A percentile compares a stretch with the other conserved stretches of the same genome.
Evolutionary conservation across 768 basidiomycete species (phyloP).

Genomic region (Tulasnella sp.): DNA sequence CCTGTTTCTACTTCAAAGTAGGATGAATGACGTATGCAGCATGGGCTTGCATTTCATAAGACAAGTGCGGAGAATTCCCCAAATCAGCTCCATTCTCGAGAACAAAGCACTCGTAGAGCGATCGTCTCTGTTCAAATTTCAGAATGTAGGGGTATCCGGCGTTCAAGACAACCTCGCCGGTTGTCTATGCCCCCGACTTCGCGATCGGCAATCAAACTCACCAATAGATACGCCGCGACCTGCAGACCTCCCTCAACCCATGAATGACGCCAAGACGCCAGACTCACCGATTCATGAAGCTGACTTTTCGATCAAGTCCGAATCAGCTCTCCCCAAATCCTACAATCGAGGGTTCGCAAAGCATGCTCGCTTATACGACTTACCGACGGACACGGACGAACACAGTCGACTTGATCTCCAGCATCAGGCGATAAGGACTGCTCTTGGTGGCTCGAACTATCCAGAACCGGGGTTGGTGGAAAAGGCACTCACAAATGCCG

Average conservation of each 20-base stretch:
- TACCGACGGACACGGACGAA: background rate
- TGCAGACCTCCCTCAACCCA: background rate
- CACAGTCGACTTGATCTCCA: background rate
- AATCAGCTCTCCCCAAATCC: background rate
- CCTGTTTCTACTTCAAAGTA: background rate
- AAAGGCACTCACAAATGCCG: background rate
- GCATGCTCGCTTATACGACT: background rate
- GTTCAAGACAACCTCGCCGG: too few species aligned
- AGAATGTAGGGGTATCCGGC: too few species aligned
- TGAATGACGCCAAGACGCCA: background rate
- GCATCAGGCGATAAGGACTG: background rate
- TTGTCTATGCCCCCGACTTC: too few species aligned
- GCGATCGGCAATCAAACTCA: too few species aligned
- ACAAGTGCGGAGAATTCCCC: slow-evolving; percentile 22
- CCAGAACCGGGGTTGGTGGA: background rate
- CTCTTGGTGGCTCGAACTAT: background rate
- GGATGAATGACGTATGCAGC: background rate
- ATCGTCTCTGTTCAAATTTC: too few species aligned
- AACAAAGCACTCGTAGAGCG: slow-evolving; percentile 26
- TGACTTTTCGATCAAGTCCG: background rate
- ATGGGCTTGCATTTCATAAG: background rate
- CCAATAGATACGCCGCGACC: too few species aligned
- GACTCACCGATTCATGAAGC: background rate
- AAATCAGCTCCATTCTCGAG: slow-evolving; percentile 31
- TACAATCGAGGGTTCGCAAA: background rate